These are phyloP conservation scores for Vigna angularis DNA, from an alignment of 306 rosid genomes.

Conservation along the genomic window DNA sequence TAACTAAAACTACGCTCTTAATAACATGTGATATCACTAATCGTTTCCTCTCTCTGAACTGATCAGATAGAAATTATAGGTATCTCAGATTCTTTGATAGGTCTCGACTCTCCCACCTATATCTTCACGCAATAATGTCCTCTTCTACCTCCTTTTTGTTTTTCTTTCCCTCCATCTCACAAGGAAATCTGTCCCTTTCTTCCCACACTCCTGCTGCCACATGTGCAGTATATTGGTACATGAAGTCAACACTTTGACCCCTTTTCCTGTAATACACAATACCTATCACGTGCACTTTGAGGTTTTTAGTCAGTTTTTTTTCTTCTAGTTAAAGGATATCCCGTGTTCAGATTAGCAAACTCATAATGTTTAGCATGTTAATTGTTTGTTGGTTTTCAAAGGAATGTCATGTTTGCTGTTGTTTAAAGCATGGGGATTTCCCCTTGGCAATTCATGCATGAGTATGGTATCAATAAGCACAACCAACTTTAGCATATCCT, in stretches of 20 bases:
- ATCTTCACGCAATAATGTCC: too few relatives aligned
- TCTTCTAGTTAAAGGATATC: constrained; percentile 9
- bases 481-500: neutral
- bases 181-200: too few relatives aligned
- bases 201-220: too few relatives aligned
- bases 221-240: too few relatives aligned
- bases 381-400: constrained; percentile 30
- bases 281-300: neutral
- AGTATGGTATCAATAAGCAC: neutral
- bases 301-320: neutral
- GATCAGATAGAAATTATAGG: too few relatives aligned
- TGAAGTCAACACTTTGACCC: neutral
- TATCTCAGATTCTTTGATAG: too few relatives aligned
- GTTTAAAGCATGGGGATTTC: constrained; percentile 17
- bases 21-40: too few relatives aligned
- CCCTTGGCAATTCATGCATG: neutral
- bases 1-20: too few relatives aligned
- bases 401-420: constrained; percentile 12
- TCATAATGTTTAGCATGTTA: neutral
- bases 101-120: too few relatives aligned
- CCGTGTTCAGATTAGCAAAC: constrained; percentile 10
- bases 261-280: neutral
- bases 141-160: too few relatives aligned
- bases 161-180: too few relatives aligned
- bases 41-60: too few relatives aligned